Percentiles rank a stretch among this genome's conserved stretches.
Evolutionary conservation across 441 rosid species (phyloP).

Genomic region (Brassica hybrid): DNA sequence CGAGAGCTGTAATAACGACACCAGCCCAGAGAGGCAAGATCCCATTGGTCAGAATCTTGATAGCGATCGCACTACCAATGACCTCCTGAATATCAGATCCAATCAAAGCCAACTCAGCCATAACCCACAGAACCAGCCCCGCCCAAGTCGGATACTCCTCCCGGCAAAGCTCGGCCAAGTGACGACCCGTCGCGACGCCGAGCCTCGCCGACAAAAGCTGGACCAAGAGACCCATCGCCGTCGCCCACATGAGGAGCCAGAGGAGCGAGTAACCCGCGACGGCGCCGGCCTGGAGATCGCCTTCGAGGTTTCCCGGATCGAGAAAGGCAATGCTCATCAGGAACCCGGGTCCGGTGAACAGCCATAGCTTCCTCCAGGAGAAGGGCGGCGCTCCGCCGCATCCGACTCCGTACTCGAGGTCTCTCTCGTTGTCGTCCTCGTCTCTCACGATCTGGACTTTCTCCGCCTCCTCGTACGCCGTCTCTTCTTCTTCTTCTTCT

Average conservation of each 20-base stretch:
- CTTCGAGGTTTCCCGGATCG: slow-evolving; percentile 56
- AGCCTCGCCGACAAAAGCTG: slow-evolving; percentile 87
- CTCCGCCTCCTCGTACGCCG: slow-evolving; percentile 66
- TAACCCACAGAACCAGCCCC: slow-evolving; percentile 70
- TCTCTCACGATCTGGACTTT: slow-evolving; percentile 67
- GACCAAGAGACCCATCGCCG: slow-evolving; percentile 84
- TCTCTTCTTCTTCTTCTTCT: slow-evolving; percentile 45
- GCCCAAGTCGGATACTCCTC: slow-evolving; percentile 98
- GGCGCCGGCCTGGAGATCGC: slow-evolving; percentile 93
- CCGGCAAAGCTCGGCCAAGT: slow-evolving; percentile 94
- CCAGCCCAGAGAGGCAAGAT: slow-evolving; percentile 87
- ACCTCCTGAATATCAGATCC: slow-evolving; percentile 97
- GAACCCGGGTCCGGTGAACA: too few relatives aligned
- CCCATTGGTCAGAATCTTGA: slow-evolving; percentile 76
- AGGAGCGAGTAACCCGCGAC: slow-evolving; percentile 89
- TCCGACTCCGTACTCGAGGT: too few relatives aligned
- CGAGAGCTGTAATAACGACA: slow-evolving; percentile 75
- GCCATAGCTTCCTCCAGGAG: too few relatives aligned
- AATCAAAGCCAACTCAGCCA: slow-evolving; percentile 90
- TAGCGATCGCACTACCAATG: slow-evolving; percentile 93
- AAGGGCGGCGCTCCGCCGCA: too few relatives aligned
- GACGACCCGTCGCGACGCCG: slow-evolving; percentile 86
- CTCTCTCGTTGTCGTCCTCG: slow-evolving; percentile 24
- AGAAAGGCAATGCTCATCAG: too few relatives aligned
- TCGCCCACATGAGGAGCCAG: slow-evolving; percentile 91